Base-by-base conservation (phyloP, 179 eudicot species). In the Gypsophila paniculata region DNA sequence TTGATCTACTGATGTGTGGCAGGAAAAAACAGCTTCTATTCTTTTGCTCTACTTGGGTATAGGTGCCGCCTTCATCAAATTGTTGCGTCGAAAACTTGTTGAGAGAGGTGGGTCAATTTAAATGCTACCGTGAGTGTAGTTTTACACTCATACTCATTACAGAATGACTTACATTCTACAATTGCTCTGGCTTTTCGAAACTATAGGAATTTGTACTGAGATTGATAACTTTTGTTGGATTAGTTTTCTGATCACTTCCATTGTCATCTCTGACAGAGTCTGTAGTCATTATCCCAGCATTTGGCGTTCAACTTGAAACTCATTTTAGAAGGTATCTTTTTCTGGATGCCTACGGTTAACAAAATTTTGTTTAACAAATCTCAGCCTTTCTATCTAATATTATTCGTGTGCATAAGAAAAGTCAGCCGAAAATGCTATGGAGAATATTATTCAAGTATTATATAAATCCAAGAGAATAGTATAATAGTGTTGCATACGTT, bases 261-360 rank as follows among this genome's bases (percentile, higher is more conserved):
- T 70, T 25, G 29, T 18, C 61, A 15, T 55, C 26, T 68, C 29
- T 57, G 55, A 64, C 97, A 93, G 98, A 93, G 78, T 88, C 94
- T 14, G 84, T 93, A 58, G 78, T 89, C 62, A 89, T 93, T 65
- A 81, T 91, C 72, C 96, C 96, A 66, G 83, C 82, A 8, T 86
- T 93, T 74, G 98, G 98, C 64, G 88, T 93, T 74, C 98, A 93
- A 84, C 89, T 91, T 75, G 96, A 93, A 88, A 91, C 98, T 77
- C 86, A 85, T 48, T 88, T 88, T 77, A 70, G 75, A 75, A 89
- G 98, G 98, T 93, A 84, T 60, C 23, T 1, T 32, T 51, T 49
- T 32, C 64, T 74, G 8, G 36, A 38, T 59, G 63, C 36, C 48
- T n/a, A 29, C 34, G 4, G 34, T 29, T 29, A 29, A 4, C 34